Evolutionary conservation across 345 rosid genomes (phyloP), one percentile per base, ranked within the genome.

Genomic region (Stellera chamaejasme): DNA sequence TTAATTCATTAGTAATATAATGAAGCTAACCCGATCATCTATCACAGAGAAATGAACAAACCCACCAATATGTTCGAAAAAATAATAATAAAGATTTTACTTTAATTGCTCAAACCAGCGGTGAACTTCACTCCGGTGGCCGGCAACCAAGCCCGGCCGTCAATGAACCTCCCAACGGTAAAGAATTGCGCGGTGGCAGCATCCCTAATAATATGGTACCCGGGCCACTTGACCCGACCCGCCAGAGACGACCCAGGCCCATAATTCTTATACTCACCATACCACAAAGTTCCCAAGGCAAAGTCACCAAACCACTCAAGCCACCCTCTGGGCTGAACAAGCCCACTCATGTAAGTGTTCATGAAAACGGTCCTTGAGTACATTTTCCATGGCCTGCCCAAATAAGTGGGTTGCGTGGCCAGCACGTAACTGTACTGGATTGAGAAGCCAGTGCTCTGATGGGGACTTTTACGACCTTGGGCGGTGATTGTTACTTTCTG

Each of bases 311-410:
- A 63, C 99, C 99, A 89, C 71, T 80, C 83, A 26, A 87, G 79
- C 96, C 94, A 93, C 7, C 99, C 97, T 47, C 80, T 77, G 0
- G 96, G 94, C 65, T 84, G 83, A 11, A 93, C 91, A 51, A 76
- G 44, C 47, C 70, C 73, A 50, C 70, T 67, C 80, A 93, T 79
- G 44, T 72, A 77, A 11, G 96, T 84, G 59, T 89, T 82, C 75
- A 93, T 79, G 15, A 75, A 78, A 43, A 93, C 80, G 8, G 99
- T 93, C 75, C 97, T 81, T 4, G 99, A 86, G 60, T 69, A 93
- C 39, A 72, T 80, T 61, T 84, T 89, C 96, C 99, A 93, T 0
- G 97, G 99, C 65, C 97, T 69, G 19, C 97, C 99, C 27, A 93
- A 77, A 66, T 81, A 93, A 32, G 88, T 78, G 65, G 83, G 87